A percentile compares a stretch with the other conserved stretches of the same genome.
phyloP scores from a whole-genome alignment of 805 yeast species.

The Zygoascus biomembranicola region DNA sequence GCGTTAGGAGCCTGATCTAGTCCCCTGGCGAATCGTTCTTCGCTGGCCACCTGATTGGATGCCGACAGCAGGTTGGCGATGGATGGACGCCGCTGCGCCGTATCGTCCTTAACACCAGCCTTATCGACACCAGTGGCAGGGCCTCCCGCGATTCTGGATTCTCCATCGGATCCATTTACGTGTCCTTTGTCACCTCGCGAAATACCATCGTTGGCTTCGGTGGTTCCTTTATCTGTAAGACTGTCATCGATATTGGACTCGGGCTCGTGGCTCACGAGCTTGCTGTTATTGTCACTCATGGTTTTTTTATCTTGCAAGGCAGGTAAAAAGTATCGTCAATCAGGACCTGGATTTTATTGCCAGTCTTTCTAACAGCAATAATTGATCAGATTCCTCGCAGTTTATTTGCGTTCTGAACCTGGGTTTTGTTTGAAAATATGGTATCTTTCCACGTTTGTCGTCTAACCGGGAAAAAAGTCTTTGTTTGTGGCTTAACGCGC shows the following conservation, averaged over 20 bases:
- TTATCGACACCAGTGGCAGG: not conserved
- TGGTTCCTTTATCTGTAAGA: not conserved
- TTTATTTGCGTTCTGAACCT: no score
- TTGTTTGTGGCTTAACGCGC: no score
- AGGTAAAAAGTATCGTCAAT: no score
- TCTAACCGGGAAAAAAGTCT: no score
- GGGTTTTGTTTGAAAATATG: no score
- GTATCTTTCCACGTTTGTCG: no score
- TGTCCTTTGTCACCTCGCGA: not conserved
- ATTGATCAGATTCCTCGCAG: no score
- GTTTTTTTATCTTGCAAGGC: not conserved
- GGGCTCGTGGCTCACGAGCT: not conserved
- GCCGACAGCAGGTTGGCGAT: slow-evolving; percentile 10
- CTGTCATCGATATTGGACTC: slow-evolving; percentile 1
- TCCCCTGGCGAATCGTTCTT: not conserved
- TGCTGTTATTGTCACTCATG: not conserved
- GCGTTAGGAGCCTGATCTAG: not conserved
- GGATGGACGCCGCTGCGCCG: slow-evolving; percentile 12
- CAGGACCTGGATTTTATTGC: no score
- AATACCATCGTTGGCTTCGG: not conserved
- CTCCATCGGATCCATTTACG: not conserved
- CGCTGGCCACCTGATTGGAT: not conserved
- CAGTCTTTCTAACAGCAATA: no score
- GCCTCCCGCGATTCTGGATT: not conserved
- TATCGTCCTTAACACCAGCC: not conserved